These are phyloP conservation scores for Beauveria brongniartii DNA, from an alignment of 2,329 filamentous ascomycete species.

Conservation along the genomic window DNA sequence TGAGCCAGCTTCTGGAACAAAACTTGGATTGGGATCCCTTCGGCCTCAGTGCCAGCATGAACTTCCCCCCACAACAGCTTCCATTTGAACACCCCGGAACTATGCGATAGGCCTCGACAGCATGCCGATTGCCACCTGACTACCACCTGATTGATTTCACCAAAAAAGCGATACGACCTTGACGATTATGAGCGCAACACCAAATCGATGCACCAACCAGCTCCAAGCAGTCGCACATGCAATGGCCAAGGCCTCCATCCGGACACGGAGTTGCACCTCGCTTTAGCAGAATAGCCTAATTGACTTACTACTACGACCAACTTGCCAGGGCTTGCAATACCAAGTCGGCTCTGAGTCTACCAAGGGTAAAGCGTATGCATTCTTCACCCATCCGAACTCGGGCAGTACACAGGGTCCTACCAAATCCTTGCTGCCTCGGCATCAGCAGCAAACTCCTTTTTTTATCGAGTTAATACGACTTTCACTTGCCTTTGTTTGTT, in stretches of 20 bases:
- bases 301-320: slow-evolving; percentile 10
- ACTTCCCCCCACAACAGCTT: slow-evolving; percentile 79
- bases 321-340: not conserved
- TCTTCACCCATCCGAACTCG: not conserved
- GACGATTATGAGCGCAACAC: slow-evolving; percentile 6
- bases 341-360: not conserved
- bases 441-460: not conserved
- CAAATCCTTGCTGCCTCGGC: not conserved
- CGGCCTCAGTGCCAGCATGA: slow-evolving; percentile 88
- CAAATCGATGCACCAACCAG: slow-evolving; percentile 1
- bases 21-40: slow-evolving; percentile 91
- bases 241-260: not conserved
- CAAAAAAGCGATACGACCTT: slow-evolving; percentile 2
- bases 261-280: not conserved
- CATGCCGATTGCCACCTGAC: not conserved
- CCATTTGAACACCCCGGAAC: slow-evolving; percentile 56
- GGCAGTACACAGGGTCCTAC: not conserved
- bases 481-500: not conserved
- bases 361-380: not conserved
- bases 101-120: slow-evolving; percentile 29
- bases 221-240: not conserved
- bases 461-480: slow-evolving; percentile 3
- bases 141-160: not conserved
- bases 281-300: slow-evolving; percentile 12
- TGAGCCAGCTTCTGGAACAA: slow-evolving; percentile 62